Evolutionary conservation across 2,329 filamentous ascomycete genomes (phyloP), one percentile per base, ranked within the genome.

Genomic region (Dothistroma pini): DNA sequence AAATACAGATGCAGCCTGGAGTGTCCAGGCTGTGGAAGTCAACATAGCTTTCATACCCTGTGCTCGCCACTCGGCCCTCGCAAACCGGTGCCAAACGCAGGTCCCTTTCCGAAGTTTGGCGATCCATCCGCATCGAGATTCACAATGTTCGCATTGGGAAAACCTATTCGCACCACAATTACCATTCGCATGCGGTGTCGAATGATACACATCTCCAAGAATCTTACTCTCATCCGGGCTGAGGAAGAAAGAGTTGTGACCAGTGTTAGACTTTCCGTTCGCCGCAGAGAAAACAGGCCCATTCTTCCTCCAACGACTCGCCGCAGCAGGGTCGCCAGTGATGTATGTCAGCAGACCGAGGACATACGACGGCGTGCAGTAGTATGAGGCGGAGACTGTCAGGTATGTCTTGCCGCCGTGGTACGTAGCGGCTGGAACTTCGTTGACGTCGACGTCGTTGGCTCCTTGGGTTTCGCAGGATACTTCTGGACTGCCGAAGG

Each of bases 181-280:
- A 0, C 83, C 83, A 0, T 71, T 72, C 11, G 75, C 73, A 60
- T 78, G 80, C 1, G 75, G 72, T 0, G 82, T 84, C 0, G 83
- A 83, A 64, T 86, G 83, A 70, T 83, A 86, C 0, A 82, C 79
- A 56, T 82, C 83, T 79, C 79, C n/a, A n/a, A n/a, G 86, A 2
- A 78, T 81, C 70, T 85, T 77, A 0, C 73, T 79, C 2, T 77
- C 81, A 62, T 85, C 82, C 0, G 83, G 83, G 63, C 81, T 84
- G 31, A 71, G 74, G 73, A 86, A 85, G 76, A 86, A 86, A 2
- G 81, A 59, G 65, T 85, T 85, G 63, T 85, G 82, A 0, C 82
- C 83, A 0, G 83, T 81, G 14, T 83, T 83, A 54, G 81, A 85
- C 68, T 84, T 83, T 2, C 82, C 82, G 61, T 85, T 84, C 1